A percentile compares a stretch with the other conserved stretches of the same genome.
phyloP scores from a whole-genome alignment of 2,329 filamentous ascomycete genomes.

The Alternaria postmessia region DNA sequence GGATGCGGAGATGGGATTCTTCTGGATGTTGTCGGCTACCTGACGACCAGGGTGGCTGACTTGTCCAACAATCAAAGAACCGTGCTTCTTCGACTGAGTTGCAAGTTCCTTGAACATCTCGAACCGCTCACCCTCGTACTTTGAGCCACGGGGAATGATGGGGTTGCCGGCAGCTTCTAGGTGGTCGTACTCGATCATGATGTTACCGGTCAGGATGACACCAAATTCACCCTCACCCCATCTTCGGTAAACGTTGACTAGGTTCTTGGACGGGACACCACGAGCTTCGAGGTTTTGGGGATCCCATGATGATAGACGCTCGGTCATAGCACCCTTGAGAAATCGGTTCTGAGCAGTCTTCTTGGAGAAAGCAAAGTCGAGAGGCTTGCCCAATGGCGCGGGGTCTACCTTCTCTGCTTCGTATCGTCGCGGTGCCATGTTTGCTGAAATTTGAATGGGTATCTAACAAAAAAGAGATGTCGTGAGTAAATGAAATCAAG shows the following conservation, averaged over 20 bases:
- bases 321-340: constrained; percentile 73
- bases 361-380: constrained; percentile 58
- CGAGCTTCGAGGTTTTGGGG: constrained; percentile 61
- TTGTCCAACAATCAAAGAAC: constrained; percentile 66
- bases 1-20: constrained; percentile 61
- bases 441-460: neutral
- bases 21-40: constrained; percentile 55
- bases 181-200: constrained; percentile 71
- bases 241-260: constrained; percentile 61
- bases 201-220: constrained; percentile 69
- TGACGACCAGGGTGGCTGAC: constrained; percentile 71
- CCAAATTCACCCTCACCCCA: constrained; percentile 61
- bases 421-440: constrained; percentile 52
- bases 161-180: constrained; percentile 64
- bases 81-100: constrained; percentile 63
- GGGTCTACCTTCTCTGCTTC: constrained; percentile 52
- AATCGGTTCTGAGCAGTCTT: constrained; percentile 70
- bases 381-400: constrained; percentile 53
- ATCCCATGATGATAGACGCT: constrained; percentile 69
- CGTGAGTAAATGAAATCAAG: neutral
- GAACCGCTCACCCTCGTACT: constrained; percentile 66
- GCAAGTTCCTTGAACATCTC: constrained; percentile 67
- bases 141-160: constrained; percentile 64
- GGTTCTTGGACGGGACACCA: constrained; percentile 62
- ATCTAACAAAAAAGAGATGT: constrained; percentile 6